phyloP scores from a whole-genome alignment of 192 early-diverging fungal genomes.

The Thamnidium elegans region DNA sequence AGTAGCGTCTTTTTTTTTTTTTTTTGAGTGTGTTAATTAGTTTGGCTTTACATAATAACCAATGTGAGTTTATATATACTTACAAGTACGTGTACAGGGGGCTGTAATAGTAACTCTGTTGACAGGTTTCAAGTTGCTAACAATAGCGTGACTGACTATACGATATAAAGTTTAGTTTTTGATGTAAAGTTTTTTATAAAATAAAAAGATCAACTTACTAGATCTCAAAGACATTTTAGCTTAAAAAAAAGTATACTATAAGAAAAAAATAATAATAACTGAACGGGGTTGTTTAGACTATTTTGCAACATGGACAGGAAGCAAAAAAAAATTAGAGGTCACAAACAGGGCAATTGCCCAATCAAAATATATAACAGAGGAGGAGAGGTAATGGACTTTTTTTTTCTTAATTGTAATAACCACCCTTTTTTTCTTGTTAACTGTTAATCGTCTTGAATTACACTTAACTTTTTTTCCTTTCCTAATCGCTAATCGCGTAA shows the following conservation, averaged over 20 bases:
- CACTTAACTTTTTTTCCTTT: too few relatives aligned
- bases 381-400: too few relatives aligned
- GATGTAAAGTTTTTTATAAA: neutral
- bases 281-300: neutral
- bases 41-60: neutral
- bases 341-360: neutral
- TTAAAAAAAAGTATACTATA: neutral
- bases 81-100: constrained; percentile 7
- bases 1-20: constrained; percentile 27
- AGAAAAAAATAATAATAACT: neutral
- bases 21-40: neutral
- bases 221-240: constrained; percentile 13
- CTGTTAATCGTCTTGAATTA: too few relatives aligned
- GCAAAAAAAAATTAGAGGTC: too few relatives aligned
- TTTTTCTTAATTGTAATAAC: too few relatives aligned
- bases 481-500: too few relatives aligned
- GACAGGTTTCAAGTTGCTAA: constrained; percentile 16
- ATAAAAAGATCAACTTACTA: neutral
- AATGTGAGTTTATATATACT: neutral
- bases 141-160: constrained; percentile 5
- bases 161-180: neutral
- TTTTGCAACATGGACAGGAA: too few relatives aligned
- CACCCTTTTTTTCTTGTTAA: too few relatives aligned
- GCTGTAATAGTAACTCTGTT: neutral
- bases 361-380: too few relatives aligned